phyloP scores from a whole-genome alignment of 1,284 basidiomycete species.

The Fistulinella staudtii region DNA sequence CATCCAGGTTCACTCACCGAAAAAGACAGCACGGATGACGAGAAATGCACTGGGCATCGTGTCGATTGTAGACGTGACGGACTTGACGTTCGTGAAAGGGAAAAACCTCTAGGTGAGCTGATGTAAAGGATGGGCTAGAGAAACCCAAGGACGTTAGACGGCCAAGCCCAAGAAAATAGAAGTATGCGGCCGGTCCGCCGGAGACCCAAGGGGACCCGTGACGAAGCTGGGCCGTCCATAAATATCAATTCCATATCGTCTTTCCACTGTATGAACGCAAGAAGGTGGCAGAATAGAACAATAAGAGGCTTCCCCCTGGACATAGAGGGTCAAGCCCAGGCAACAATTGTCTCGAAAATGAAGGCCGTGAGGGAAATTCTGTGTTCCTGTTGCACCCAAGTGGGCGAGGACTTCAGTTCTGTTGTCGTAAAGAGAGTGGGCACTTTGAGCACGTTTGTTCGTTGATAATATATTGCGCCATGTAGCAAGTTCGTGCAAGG shows the following conservation, averaged over 20 bases:
- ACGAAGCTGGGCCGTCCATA: slow-evolving; percentile 10
- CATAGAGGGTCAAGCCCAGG: not conserved
- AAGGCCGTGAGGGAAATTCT: slow-evolving; percentile 3
- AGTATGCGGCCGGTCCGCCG: slow-evolving; percentile 18
- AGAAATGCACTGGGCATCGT: slow-evolving; percentile 43
- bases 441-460: too few species aligned
- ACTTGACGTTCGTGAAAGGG: slow-evolving; percentile 18
- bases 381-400: too few species aligned
- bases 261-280: not conserved
- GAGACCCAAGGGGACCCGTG: slow-evolving; percentile 8
- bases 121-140: not conserved
- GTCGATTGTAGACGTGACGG: slow-evolving; percentile 9
- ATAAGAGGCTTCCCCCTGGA: slow-evolving; percentile 5
- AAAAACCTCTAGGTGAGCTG: not conserved
- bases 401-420: too few species aligned
- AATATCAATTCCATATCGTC: slow-evolving; percentile 13
- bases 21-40: slow-evolving; percentile 51
- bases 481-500: not conserved
- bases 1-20: slow-evolving; percentile 42
- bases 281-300: slow-evolving; percentile 17
- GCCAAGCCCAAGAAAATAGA: slow-evolving; percentile 8
- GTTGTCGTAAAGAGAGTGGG: too few species aligned
- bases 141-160: slow-evolving; percentile 4
- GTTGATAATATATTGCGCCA: too few species aligned
- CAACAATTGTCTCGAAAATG: slow-evolving; percentile 22